Base-by-base conservation (phyloP, 2,329 filamentous ascomycete genomes). In the Monilinia laxa region DNA sequence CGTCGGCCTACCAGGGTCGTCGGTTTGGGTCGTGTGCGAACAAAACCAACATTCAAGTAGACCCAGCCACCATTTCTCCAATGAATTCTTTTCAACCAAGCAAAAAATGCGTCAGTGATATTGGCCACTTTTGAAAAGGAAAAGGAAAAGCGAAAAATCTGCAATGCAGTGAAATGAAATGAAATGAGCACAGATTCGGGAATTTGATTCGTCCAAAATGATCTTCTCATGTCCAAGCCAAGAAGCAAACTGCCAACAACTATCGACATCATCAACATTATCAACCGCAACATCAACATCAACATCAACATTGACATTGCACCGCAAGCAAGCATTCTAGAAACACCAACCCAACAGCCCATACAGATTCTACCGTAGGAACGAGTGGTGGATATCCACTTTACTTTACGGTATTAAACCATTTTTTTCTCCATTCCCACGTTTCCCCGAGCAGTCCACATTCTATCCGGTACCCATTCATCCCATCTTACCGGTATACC, bases 51-150 rank as follows among this genome's bases (percentile, higher is more conserved):
- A 52, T 35, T 40, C 25, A 53, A 58, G 31, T 20, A 64, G 52
- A 58, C 25, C 20, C 38, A 64, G 65, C 45, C 65, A 63, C 65
- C n/a, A 56, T 35, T 63, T 64, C 49, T 35, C 65, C 51, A 56
- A 42, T 47, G 38, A 47, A 65, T 38, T 25, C 18, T 52, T 60
- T n/a, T 51, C 42, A 38, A 31, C 16, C 23, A 60, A 51, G 45
- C 4, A 7, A 23, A 42, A 28, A 40, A 57, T 20, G 53, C 23
- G 42, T 16, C n/a, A 23, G 20, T 16, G 23, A n/a, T 28, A 47
- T 42, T 16, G 10, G 23, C 23, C 23, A 11, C 51, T 42, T 28
- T 23, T 14, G n/a, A 42, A n/a, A 28, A 28, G 28, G 28, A 28
- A 28, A 59, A 47, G 52, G n/a, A 25, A 38, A 25, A 23, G 12